Percentiles rank a stretch among this genome's conserved stretches.
phyloP scores from a whole-genome alignment of 768 basidiomycete genomes.

The Infundibulicybe gibba region DNA sequence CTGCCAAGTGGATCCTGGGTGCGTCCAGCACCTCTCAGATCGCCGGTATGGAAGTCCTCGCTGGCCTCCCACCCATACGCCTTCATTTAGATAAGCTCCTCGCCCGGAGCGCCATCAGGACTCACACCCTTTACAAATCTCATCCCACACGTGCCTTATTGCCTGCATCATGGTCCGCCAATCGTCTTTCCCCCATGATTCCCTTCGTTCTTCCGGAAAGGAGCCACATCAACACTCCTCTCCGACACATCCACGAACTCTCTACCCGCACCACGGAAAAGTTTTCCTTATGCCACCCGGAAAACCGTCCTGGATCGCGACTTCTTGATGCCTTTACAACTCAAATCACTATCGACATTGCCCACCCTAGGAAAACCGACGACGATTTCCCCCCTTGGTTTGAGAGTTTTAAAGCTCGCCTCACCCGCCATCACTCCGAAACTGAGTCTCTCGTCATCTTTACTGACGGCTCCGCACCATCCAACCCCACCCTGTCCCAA shows the following conservation, averaged over 20 bases:
- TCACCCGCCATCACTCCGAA: background rate
- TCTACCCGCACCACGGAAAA: too few relatives aligned
- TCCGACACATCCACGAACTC: too few relatives aligned
- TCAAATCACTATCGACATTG: background rate
- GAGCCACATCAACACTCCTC: too few relatives aligned
- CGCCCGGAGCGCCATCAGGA: background rate
- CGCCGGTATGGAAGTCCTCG: background rate
- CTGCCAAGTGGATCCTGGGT: background rate
- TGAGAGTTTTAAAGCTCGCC: background rate
- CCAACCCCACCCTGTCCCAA: too few relatives aligned
- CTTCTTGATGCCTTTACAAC: background rate
- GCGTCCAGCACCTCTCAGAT: background rate
- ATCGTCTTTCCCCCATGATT: too few relatives aligned
- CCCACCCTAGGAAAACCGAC: background rate
- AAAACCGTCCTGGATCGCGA: background rate
- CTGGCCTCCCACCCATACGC: background rate
- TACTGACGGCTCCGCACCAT: background rate
- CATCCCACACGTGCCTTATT: background rate
- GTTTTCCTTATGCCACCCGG: too few relatives aligned
- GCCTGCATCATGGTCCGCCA: too few relatives aligned
- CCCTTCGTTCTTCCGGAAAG: too few relatives aligned
- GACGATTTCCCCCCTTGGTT: background rate
- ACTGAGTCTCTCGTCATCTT: background rate
- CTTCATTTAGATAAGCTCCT: background rate
- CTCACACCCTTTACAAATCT: background rate